Conservation (phyloP, 345 rosid species). For the Populus tremula region DNA sequence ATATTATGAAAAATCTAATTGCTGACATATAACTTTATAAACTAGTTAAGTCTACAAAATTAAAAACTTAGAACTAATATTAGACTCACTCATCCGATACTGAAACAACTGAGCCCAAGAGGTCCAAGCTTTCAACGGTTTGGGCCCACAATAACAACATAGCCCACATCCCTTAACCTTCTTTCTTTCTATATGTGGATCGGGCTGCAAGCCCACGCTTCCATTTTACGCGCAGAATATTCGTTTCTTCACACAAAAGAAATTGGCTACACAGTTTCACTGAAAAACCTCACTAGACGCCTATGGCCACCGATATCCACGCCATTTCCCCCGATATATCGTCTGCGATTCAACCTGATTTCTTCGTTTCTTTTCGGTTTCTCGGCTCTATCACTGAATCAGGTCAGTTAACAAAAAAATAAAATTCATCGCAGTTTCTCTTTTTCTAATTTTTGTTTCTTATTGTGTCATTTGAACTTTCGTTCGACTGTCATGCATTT, state of each 20-base stretch:
- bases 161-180: neutral
- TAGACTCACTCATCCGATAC: too few species aligned
- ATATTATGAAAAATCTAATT: too few species aligned
- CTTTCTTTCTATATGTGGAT: neutral
- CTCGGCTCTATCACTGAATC: neutral
- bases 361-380: neutral
- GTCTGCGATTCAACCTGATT: slow-evolving; percentile 3
- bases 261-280: neutral
- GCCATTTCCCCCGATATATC: slow-evolving; percentile 13
- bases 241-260: neutral
- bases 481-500: neutral
- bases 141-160: too few species aligned
- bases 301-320: slow-evolving; percentile 33
- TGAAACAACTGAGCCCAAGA: too few species aligned
- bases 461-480: neutral
- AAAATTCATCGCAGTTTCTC: neutral
- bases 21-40: too few species aligned
- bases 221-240: neutral
- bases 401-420: neutral
- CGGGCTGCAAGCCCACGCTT: neutral
- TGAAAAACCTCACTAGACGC: slow-evolving; percentile 16
- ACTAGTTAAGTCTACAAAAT: too few species aligned
- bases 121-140: too few species aligned
- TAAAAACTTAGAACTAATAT: too few species aligned
- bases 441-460: too few species aligned